Evolutionary conservation across 2,329 filamentous ascomycete species (phyloP).

Genomic region (Monilinia fructicola): DNA sequence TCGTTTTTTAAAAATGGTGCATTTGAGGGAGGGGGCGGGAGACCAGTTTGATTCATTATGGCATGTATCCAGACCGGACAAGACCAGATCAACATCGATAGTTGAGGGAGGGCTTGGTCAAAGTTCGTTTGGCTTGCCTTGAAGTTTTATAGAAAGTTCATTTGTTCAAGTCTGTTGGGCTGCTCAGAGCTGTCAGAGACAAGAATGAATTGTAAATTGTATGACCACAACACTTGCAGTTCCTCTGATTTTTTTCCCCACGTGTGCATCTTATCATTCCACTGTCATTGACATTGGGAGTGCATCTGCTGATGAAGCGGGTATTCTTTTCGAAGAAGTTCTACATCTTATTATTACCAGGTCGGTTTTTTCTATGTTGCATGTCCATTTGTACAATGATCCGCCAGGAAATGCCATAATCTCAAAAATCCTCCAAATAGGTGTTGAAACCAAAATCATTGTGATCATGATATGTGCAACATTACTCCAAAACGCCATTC

Average conservation of each 20-base stretch:
- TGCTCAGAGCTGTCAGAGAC: background rate
- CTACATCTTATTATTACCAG: background rate
- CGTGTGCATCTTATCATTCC: background rate
- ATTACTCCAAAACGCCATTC: slow-evolving; percentile 17
- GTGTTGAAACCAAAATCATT: slow-evolving; percentile 13
- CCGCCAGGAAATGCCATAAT: background rate
- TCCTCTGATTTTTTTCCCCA: too few relatives aligned
- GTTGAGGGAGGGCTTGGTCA: background rate
- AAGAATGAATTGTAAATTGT: slow-evolving; percentile 3
- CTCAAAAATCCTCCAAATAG: slow-evolving; percentile 3
- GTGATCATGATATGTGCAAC: background rate
- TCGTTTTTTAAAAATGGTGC: background rate
- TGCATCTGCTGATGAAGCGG: background rate
- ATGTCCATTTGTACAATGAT: background rate
- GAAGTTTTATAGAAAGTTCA: background rate
- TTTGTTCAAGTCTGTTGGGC: background rate
- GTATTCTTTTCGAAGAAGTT: background rate
- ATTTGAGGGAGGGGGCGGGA: background rate
- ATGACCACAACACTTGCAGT: background rate
- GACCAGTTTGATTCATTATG: background rate
- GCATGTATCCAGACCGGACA: background rate
- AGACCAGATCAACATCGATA: background rate
- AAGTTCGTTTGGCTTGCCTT: background rate
- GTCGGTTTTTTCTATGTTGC: background rate
- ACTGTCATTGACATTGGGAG: background rate